Percentiles rank a stretch among this genome's conserved stretches.
These are phyloP conservation scores for Rhodocollybia butyracea DNA, from an alignment of 768 basidiomycete genomes.

Conservation along the genomic window DNA sequence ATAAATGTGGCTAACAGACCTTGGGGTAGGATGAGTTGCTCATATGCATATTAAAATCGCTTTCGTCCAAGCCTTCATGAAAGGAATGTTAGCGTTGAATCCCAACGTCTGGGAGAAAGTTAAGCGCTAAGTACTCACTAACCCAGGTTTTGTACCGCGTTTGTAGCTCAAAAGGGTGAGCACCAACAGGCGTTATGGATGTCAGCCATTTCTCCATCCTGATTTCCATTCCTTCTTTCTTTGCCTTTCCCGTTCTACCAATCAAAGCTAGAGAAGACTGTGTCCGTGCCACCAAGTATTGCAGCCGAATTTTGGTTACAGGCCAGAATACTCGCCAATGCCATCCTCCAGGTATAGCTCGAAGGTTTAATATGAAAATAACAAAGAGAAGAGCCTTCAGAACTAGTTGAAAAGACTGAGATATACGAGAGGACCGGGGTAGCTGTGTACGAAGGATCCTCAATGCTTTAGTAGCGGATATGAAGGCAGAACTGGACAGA, in stretches of 20 bases:
- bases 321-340: slow-evolving; percentile 4
- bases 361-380: slow-evolving; percentile 1
- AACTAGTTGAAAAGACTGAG: not conserved
- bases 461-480: not conserved
- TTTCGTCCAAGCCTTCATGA: slow-evolving; percentile 58
- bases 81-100: not conserved
- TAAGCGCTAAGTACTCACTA: slow-evolving; percentile 39
- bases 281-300: slow-evolving; percentile 13
- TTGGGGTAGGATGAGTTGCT: slow-evolving; percentile 84
- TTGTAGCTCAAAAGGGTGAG: slow-evolving; percentile 48
- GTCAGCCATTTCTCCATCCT: slow-evolving; percentile 44
- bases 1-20: slow-evolving; percentile 28
- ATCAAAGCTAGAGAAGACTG: not conserved
- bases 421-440: not conserved
- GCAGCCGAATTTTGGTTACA: not conserved
- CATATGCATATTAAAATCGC: slow-evolving; percentile 71
- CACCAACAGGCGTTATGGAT: slow-evolving; percentile 48
- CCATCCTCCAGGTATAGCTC: slow-evolving; percentile 7
- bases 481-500: not conserved
- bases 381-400: not conserved
- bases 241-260: not conserved
- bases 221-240: slow-evolving; percentile 20
- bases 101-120: not conserved
- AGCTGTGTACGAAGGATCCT: not conserved
- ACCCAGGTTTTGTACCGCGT: slow-evolving; percentile 48